Evolutionary conservation across 2,329 filamentous ascomycete genomes (phyloP), one percentile per base, ranked within the genome.

Genomic region (Calonectria leucothoes): DNA sequence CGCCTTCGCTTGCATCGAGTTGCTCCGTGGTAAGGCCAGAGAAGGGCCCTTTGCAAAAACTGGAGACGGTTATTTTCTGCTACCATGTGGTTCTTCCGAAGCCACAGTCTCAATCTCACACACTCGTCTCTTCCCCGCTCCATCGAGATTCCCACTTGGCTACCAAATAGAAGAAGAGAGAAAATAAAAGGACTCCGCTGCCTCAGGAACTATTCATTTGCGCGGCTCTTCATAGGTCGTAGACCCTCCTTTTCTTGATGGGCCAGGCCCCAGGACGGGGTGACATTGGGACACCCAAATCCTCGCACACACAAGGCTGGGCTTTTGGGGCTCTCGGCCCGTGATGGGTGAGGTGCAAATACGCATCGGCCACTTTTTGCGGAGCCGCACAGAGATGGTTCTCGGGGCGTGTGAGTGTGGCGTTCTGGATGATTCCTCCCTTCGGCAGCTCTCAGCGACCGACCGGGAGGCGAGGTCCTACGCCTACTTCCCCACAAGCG

Each of bases 361-460:
- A 66, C 77, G 72, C 74, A 78, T 66, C 51, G 52, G 51, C 66
- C 31, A 73, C 55, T 35, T 51, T 75, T 51, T 74, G 78, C 78
- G 78, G 77, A 79, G 77, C 77, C 78, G 78, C 77, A 78, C 68
- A 64, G 74, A 71, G 65, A 61, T 69, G 52, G 45, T 51, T 59
- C 33, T 59, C 33, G 52, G 66, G 66, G 66, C 42, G 66, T 37
- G 39, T 11, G 59, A 45, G 66, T 48, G 63, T 67, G 67, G 61
- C 67, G 61, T 52, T 49, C 51, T 31, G 12, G 27, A 52, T 37
- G 17, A 23, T 69, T 45, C 57, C 33, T 61, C 33, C 55, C 55
- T 49, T 10, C 51, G 12, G n/a, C 27, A 33, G 23, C 37, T 31
- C 20, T 51, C 37, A 27, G 42, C 37, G 39, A 33, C 14, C 23